A percentile compares a stretch with the other conserved stretches of the same genome.
phyloP scores from a whole-genome alignment of 495 filamentous ascomycete species.

The Trichoderma orchidacearum region DNA sequence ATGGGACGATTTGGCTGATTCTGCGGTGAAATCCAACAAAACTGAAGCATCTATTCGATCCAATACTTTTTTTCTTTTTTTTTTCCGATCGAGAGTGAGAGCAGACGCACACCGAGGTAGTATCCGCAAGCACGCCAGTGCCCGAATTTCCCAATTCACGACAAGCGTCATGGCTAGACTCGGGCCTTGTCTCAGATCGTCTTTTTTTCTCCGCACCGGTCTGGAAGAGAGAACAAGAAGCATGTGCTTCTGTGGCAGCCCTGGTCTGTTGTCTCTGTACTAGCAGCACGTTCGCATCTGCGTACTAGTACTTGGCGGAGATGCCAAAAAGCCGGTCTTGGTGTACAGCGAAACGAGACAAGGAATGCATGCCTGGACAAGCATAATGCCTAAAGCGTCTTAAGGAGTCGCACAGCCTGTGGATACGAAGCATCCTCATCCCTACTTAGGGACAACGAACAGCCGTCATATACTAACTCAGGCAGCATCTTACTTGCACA shows the following conservation, averaged over 20 bases:
- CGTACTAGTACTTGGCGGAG: not conserved
- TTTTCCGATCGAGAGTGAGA: too few species aligned
- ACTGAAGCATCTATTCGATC: too few species aligned
- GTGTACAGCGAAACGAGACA: not conserved
- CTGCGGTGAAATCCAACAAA: too few species aligned
- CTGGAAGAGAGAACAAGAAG: not conserved
- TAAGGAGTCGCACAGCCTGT: not conserved
- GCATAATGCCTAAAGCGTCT: not conserved
- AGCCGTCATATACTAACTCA: slow-evolving; percentile 3
- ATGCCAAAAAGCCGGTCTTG: not conserved
- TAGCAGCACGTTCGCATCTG: not conserved
- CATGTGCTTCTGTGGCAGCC: not conserved
- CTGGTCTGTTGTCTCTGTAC: not conserved
- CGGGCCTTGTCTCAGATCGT: not conserved
- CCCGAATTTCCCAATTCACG: not conserved
- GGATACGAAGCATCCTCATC: not conserved
- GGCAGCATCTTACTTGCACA: not conserved
- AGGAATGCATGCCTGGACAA: not conserved
- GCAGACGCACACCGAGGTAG: too few species aligned
- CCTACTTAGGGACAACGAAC: not conserved
- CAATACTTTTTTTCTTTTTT: too few species aligned
- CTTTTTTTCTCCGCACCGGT: not conserved
- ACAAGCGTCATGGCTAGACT: not conserved
- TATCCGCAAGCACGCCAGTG: too few species aligned
- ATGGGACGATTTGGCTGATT: too few species aligned